Conservation (phyloP, 345 rosid species). For the Triadica sebifera region DNA sequence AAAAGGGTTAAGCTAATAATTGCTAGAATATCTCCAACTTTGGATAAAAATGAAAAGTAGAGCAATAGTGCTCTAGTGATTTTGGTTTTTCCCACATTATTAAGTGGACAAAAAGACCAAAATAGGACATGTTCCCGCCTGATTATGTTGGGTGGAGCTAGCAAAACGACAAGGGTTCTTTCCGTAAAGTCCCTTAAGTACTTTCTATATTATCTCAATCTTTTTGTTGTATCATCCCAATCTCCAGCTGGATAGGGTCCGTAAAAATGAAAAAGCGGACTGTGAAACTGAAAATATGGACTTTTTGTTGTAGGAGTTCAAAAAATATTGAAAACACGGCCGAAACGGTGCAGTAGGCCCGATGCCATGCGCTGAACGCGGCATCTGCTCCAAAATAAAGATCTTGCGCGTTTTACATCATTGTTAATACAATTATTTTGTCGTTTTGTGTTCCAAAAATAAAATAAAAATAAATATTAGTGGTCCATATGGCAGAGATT, state of each 20-base stretch:
- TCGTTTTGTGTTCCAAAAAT: constrained; percentile 7
- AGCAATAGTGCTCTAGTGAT: no score
- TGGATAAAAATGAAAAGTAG: not conserved
- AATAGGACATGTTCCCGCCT: not conserved
- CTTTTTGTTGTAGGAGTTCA: constrained; percentile 11
- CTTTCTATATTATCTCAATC: not conserved
- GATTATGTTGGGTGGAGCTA: not conserved
- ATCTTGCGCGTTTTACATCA: not conserved
- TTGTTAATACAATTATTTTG: constrained; percentile 1
- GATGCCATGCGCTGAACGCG: constrained; percentile 19
- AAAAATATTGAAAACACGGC: constrained; percentile 1
- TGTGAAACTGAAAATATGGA: not conserved
- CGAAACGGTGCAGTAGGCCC: constrained; percentile 23
- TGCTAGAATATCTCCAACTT: no score
- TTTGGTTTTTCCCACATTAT: no score
- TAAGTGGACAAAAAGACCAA: constrained; percentile 11
- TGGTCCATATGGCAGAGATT: no score
- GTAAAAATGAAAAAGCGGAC: not conserved
- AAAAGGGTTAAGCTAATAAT: no score
- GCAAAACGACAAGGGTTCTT: constrained; percentile 15
- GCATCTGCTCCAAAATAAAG: constrained; percentile 4
- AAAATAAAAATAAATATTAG: no score
- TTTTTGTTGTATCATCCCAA: not conserved
- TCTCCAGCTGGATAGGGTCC: constrained; percentile 11
- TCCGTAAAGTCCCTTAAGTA: not conserved